Conservation (phyloP, 1,284 basidiomycete genomes). For the Ceratobasidium sp. region DNA sequence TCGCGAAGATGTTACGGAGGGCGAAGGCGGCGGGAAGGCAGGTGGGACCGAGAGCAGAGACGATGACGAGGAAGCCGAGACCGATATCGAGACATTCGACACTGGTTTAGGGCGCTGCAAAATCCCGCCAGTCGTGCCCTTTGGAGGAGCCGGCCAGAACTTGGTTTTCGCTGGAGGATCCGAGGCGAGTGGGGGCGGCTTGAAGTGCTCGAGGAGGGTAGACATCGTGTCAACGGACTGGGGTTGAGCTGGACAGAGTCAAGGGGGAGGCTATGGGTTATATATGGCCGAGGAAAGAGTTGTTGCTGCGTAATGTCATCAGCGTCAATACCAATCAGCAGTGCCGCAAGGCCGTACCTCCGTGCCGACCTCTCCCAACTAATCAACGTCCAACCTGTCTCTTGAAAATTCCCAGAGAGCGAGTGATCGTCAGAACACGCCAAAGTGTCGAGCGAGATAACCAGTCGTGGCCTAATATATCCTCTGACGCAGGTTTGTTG, state of each 20-base stretch:
- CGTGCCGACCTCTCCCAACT: too few relatives aligned
- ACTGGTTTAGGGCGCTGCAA: conserved; percentile 5
- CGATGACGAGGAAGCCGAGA: conserved; percentile 4
- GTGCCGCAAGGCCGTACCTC: too few relatives aligned
- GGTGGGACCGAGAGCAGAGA: conserved; percentile 6
- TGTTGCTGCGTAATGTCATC: too few relatives aligned
- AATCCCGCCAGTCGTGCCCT: conserved; percentile 1
- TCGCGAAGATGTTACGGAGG: neutral
- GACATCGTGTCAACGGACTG: conserved; percentile 17
- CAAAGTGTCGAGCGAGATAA: too few relatives aligned
- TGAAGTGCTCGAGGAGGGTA: conserved; percentile 38
- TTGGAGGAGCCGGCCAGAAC: conserved; percentile 34
- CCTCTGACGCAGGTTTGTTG: too few relatives aligned
- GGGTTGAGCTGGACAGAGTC: too few relatives aligned
- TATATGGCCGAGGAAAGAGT: conserved; percentile 2
- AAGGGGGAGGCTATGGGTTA: too few relatives aligned
- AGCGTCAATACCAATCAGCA: too few relatives aligned
- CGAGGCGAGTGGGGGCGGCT: conserved; percentile 40
- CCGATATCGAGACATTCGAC: neutral
- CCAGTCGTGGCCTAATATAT: too few relatives aligned
- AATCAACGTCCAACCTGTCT: too few relatives aligned
- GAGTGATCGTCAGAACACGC: too few relatives aligned
- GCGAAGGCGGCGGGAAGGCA: neutral
- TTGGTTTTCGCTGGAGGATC: conserved; percentile 38
- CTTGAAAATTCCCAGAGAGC: too few relatives aligned